These are phyloP conservation scores for Monosporascus ibericus DNA, from an alignment of 2,329 filamentous ascomycete species.

Conservation along the genomic window DNA sequence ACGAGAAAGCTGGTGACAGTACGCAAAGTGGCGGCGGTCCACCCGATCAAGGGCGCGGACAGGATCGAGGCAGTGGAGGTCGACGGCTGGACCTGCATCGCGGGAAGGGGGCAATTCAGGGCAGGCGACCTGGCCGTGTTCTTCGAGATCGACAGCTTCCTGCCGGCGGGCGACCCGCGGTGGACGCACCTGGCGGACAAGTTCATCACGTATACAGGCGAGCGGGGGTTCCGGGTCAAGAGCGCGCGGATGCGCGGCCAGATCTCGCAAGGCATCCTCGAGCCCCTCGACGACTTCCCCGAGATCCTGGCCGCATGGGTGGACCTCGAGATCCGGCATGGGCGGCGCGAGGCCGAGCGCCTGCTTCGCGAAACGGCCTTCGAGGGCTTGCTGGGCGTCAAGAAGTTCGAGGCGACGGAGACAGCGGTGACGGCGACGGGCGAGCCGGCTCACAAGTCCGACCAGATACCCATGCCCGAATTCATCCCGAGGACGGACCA, in stretches of 20 bases:
- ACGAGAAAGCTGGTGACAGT: conserved; percentile 27
- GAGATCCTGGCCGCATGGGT: conserved; percentile 11
- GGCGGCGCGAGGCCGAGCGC: conserved; percentile 6
- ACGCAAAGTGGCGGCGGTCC: conserved; percentile 12
- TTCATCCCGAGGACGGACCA: conserved; percentile 21
- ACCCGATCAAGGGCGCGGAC: conserved; percentile 6
- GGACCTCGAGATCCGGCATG: conserved; percentile 12
- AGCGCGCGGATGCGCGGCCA: conserved; percentile 8
- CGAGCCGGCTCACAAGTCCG: background rate
- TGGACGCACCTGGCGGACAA: conserved; percentile 11
- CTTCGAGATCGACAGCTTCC: conserved; percentile 25
- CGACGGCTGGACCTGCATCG: conserved; percentile 20
- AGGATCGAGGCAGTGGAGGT: conserved; percentile 12
- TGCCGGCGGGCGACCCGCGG: conserved; percentile 14
- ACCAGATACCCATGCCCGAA: conserved; percentile 9
- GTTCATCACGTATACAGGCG: conserved; percentile 9
- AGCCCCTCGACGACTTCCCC: conserved; percentile 12
- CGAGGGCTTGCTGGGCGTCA: conserved; percentile 17
- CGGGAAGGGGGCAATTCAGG: conserved; percentile 4
- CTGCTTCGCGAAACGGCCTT: conserved; percentile 14
- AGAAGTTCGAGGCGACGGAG: conserved; percentile 17
- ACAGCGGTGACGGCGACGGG: background rate
- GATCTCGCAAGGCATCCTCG: conserved; percentile 21
- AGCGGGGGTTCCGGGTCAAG: conserved; percentile 16
- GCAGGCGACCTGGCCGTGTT: conserved; percentile 18